Conservation (phyloP, 352 stramenopile genomes). For the Globisporangium splendens region DNA sequence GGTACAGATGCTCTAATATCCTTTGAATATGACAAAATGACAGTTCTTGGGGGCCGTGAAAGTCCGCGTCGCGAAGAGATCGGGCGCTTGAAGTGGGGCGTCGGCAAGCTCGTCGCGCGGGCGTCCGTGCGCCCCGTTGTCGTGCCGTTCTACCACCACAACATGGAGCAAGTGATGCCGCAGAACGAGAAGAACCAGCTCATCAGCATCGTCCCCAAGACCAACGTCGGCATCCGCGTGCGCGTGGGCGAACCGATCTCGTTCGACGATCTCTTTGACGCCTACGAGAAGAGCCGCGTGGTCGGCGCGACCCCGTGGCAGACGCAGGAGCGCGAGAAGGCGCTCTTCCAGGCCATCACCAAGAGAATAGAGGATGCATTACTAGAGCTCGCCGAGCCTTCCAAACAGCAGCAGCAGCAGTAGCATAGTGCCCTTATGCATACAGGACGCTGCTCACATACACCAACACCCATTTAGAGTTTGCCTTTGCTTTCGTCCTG, state of each 20-base stretch:
- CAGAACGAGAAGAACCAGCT: constrained; percentile 74
- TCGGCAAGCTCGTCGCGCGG: constrained; percentile 83
- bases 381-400: constrained; percentile 44
- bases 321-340: constrained; percentile 61
- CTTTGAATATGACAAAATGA: neutral
- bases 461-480: no score
- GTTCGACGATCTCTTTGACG: constrained; percentile 80
- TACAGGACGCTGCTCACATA: no score
- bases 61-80: constrained; percentile 66
- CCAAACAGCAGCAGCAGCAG: constrained; percentile 1
- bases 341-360: constrained; percentile 83
- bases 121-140: constrained; percentile 66
- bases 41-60: constrained; percentile 66
- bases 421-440: neutral
- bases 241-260: constrained; percentile 73
- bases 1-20: no score
- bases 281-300: constrained; percentile 47
- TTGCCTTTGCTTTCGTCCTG: neutral
- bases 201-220: constrained; percentile 57
- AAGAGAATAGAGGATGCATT: constrained; percentile 79
- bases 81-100: constrained; percentile 83
- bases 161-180: constrained; percentile 87
- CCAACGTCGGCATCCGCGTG: constrained; percentile 44
- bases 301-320: constrained; percentile 42
- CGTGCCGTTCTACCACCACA: constrained; percentile 83